Evolutionary conservation across 169 alveolate genomes (phyloP), one percentile per base, ranked within the genome.

Genomic region (Plasmodium blacklocki): DNA sequence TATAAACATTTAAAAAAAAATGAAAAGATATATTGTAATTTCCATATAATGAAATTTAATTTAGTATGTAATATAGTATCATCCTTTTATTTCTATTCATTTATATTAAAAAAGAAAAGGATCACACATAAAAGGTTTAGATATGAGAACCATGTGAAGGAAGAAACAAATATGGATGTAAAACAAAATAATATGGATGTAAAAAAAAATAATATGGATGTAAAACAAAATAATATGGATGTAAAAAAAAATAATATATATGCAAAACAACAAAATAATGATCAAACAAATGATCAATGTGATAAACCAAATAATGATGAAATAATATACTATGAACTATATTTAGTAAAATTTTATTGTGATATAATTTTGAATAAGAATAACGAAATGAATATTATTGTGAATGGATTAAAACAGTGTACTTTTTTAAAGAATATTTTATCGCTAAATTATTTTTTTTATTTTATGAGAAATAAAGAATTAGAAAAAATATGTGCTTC

Each of bases 361-460:
- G 89, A 78, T 23, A 78, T 78, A 11, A 71, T 78, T 15, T 15
- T 78, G 12, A 78, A 78, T n/a, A 78, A 78, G 32, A 78, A 78
- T 26, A 78, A 78, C 29, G 74, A 78, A 23, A 59, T 66, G 8
- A 78, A 78, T 43, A 78, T 78, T 2, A 63, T 78, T 29, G 15
- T 78, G 3, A 66, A 78, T 66, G 89, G 89, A 23, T n/a, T 43
- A 1, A 78, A 45, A 1, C 78, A 78, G 23, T 66, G n/a, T 18
- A 32, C 18, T 0, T 78, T 78, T 54, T 18, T 78, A 60, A 78
- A 78, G 60, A 78, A 78, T 14, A 52, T 78, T 3, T 21, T 78
- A 39, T 78, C 89, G 0, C n/a, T 78, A 5, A 60, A 78, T 6
- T 78, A 78, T 21, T 78, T 52, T 50, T 78, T 78, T 58, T 6